Base-by-base conservation (phyloP, 2,329 filamentous ascomycete genomes). In the Eutypella sp. region DNA sequence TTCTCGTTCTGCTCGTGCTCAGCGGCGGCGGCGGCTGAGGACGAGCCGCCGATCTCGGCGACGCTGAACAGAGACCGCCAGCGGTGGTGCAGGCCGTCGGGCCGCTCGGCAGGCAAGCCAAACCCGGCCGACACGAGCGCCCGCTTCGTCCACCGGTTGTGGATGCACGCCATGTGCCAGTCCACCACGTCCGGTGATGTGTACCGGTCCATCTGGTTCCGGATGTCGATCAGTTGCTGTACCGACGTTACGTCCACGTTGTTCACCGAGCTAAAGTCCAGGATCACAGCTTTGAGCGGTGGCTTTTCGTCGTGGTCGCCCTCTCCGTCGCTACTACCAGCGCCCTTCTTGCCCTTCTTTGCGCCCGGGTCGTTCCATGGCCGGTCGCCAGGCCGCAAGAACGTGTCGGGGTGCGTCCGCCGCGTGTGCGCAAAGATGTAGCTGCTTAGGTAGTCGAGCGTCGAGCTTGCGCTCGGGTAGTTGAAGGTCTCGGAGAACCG, bases 1-100 rank as follows among this genome's bases (percentile, higher is more conserved):
- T 70, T 75, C 59, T 81, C 75, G 60, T 85, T 85, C 44, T 78
- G 75, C 22, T 76, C 70, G 22, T 76, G 70, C 57, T 91, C 85
- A 0, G 87, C 87, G 7, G 73, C 73, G 0, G 81, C 81, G 1
- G 85, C 85, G 0, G 87, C 87, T 4, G 84, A 88, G 44, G 82
- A 69, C 4, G 73, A 71, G 18, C 89, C 85, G 50, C 89, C 82
- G 52, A 95, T 82, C 61, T 96, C 89, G 2, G 92, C 89, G 19
- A 97, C 89, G 60, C 82, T 90, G 74, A 96, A 97, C 53, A 97
- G 90, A n/a, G 90, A 88, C 64, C 89, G 91, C 92, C 91, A 97
- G 48, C 87, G 79, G 51, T 80, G 75, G 56, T 79, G 78, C 6
- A 73, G 66, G 2, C 70, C 74, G 47, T 72, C 75, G 45, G 67